Conservation (phyloP, 1,284 basidiomycete species). For the Exsudoporus floridanus region DNA sequence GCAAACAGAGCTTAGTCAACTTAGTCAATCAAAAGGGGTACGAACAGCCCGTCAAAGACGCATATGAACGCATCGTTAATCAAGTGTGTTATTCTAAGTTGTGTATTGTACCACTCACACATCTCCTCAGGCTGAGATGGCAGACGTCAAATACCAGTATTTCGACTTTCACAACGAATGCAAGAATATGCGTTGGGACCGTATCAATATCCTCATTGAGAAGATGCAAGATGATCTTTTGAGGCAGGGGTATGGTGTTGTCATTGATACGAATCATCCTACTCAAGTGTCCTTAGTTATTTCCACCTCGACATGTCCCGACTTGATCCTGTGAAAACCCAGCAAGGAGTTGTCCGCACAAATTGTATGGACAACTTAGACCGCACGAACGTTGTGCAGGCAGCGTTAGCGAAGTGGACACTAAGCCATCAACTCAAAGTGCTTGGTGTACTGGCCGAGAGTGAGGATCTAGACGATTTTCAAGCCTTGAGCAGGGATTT, state of each 20-base stretch:
- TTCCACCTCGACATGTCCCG: conserved; percentile 62
- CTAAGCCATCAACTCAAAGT: conserved; percentile 78
- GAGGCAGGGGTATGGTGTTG: conserved; percentile 60
- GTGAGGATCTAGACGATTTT: conserved; percentile 76
- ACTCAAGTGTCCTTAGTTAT: conserved; percentile 50
- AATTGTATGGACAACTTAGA: conserved; percentile 98
- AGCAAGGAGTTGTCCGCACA: conserved; percentile 72
- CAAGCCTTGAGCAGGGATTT: conserved; percentile 80
- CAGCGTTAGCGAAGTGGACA: conserved; percentile 82
- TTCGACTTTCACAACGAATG: conserved; percentile 99
- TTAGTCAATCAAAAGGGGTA: conserved; percentile 95
- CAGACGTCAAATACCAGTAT: conserved; percentile 85
- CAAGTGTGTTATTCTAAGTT: conserved; percentile 42
- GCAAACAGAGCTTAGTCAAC: conserved; percentile 83
- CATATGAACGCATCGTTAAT: conserved; percentile 81
- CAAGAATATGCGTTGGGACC: conserved; percentile 93
- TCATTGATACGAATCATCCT: not conserved
- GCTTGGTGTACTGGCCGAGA: conserved; percentile 67
- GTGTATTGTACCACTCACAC: conserved; percentile 2
- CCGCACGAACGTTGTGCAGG: conserved; percentile 95
- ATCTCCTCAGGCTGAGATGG: conserved; percentile 51
- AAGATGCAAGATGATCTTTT: conserved; percentile 73
- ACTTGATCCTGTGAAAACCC: conserved; percentile 50
- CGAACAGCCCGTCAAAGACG: conserved; percentile 95
- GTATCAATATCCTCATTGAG: conserved; percentile 83